Base-by-base conservation (phyloP, 208 protist genomes). In the Trypanosomatidae sp. region DNA sequence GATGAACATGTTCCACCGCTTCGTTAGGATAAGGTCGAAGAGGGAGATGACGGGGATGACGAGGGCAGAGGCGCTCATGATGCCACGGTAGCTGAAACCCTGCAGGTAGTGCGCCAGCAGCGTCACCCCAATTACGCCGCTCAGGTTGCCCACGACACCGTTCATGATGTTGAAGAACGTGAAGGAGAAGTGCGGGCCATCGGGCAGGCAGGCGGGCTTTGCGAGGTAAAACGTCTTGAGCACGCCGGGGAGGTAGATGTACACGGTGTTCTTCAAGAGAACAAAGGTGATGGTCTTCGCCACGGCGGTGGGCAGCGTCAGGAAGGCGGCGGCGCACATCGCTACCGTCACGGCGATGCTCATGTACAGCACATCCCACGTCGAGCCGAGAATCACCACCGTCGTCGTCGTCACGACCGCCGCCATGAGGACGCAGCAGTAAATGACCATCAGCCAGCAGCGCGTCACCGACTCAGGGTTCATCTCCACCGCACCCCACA, bases 21-120 rank as follows among this genome's bases (percentile, higher is more conserved):
- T 66, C 59, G 91, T 70, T 15, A 95, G 87, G 76, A 91, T 84
- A 13, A 93, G 6, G 52, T 95, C 90, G 60, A 93, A 88, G 25
- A 91, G 49, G 43, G 79, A 87, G 50, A 71, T 81, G 15, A 83
- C 25, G 17, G 87, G 82, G 22, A 84, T 44, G 66, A 92, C 47
- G 36, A 91, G 25, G 0, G 84, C 88, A 0, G 90, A 91, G 13
- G 85, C 30, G 28, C 85, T 69, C 67, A 94, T 91, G 41, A 83
- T 76, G 6, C 77, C 43, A 15, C 85, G 85, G 65, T 87, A 92
- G 68, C 75, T 87, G 60, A 52, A 65, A 64, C 86, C 80, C 13
- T 76, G 82, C 59, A 91, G 79, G 28, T 84, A 74, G 71, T 87
- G 82, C 2, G 78, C 66, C 50, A 95, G 91, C 2, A 88, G 2